phyloP scores from a whole-genome alignment of 2,329 filamentous ascomycete genomes.

The Dactylella cylindrospora region DNA sequence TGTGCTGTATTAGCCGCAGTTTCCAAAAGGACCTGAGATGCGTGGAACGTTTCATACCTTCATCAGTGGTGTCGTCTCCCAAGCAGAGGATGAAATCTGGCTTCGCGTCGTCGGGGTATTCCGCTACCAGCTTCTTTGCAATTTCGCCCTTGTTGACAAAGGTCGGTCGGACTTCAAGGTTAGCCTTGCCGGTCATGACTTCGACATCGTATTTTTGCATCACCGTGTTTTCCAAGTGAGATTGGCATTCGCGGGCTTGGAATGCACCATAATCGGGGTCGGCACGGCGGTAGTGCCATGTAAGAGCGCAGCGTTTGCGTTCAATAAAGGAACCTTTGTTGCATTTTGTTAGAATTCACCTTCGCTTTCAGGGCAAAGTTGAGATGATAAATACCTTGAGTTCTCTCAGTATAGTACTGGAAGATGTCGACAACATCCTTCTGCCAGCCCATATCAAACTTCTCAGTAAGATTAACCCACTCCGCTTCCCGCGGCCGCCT shows the following conservation, averaged over 20 bases:
- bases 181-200: constrained; percentile 95
- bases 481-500: constrained; percentile 71
- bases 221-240: constrained; percentile 75
- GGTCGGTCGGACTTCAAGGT: constrained; percentile 91
- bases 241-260: constrained; percentile 77
- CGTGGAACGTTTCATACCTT: constrained; percentile 65
- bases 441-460: constrained; percentile 90
- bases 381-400: constrained; percentile 63
- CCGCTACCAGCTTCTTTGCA: constrained; percentile 74
- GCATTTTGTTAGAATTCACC: constrained; percentile 1
- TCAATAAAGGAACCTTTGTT: constrained; percentile 80
- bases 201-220: constrained; percentile 83
- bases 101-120: constrained; percentile 62
- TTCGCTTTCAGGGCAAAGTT: not conserved
- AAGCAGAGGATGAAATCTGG: constrained; percentile 87
- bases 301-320: constrained; percentile 87
- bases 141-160: constrained; percentile 99
- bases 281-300: constrained; percentile 93
- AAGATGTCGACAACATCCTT: constrained; percentile 79
- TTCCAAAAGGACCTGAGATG: not conserved
- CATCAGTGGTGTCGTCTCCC: constrained; percentile 95
- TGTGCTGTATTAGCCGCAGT: constrained; percentile 44
- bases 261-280: constrained; percentile 81
- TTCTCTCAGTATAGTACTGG: constrained; percentile 82
- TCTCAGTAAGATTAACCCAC: constrained; percentile 88